Base-by-base conservation (phyloP, 495 filamentous ascomycete genomes). In the Aspergillus incahuasiensis region DNA sequence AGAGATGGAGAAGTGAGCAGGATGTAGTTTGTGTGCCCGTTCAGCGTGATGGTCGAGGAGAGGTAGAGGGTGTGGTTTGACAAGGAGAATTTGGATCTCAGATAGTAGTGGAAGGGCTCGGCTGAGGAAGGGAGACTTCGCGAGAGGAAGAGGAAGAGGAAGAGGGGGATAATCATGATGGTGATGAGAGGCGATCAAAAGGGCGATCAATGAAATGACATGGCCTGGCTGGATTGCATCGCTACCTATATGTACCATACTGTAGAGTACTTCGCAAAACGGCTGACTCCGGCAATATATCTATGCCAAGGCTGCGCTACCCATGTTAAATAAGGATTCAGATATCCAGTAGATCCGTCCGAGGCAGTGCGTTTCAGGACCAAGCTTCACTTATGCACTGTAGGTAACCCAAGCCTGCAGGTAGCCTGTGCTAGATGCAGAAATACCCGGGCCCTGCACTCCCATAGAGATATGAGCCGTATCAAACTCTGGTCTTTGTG, bases 1-100 rank as follows among this genome's bases (percentile, higher is more conserved):
- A 54, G 43, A n/a, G 52, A 54, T 19, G 28, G 1, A 12, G 35
- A 22, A 4, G 52, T 47, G 1, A 54, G 52, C 13, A 54, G 52
- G 42, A 54, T 32, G 52, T 54, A 54, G 52, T 54, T 54, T 44
- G 24, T 54, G 22, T 47, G 28, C 6, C 52, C 52, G 20, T 54
- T 54, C 19, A 38, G 46, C 5, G 52, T 54, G 15, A 54, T 54
- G 12, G 42, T 38, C n/a, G 52, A 54, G 30, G 42, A 47, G 30
- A 54, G 41, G 52, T 54, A 54, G 42, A 47, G 20, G 24, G 34
- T 16, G 8, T 12, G 24, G 16, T 24, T 18, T 6, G 44, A 4
- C 6, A 24, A 28, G n/a, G 43, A 6, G 7, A 28, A n/a, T 18
- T 19, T 47, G 1, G 45, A 21, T 21, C 40, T 24, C 25, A 54